phyloP scores from a whole-genome alignment of 164 flowering plant species.

The Dillenia turbinata region DNA sequence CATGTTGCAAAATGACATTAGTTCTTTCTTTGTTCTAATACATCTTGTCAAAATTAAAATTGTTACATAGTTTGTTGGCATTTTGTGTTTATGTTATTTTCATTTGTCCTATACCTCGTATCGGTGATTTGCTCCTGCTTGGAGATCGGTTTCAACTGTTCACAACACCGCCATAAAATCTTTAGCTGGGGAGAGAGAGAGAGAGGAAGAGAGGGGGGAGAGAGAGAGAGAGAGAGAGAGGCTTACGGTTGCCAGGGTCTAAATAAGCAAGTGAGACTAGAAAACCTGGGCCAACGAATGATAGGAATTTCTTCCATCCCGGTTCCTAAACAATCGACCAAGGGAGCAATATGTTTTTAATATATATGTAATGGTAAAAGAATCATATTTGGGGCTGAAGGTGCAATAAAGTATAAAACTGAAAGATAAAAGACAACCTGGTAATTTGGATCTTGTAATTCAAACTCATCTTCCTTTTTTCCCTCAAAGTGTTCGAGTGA shows the following conservation, averaged over 20 bases:
- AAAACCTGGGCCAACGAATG: conserved; percentile 72
- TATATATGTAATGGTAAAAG: too few relatives aligned
- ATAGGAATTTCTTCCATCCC: conserved; percentile 53
- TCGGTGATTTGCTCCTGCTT: conserved; percentile 70
- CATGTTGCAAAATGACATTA: not conserved
- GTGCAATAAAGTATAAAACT: not conserved
- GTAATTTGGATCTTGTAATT: conserved; percentile 7
- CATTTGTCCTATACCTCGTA: conserved; percentile 43
- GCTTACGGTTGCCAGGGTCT: conserved; percentile 74
- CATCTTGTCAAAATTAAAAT: not conserved
- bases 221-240: conserved; percentile 7
- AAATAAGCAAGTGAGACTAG: conserved; percentile 74
- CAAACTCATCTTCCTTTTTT: not conserved
- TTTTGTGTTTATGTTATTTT: not conserved
- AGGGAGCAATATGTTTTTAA: too few relatives aligned
- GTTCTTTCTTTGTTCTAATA: not conserved
- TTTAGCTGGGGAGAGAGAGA: not conserved
- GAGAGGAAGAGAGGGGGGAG: conserved; percentile 3
- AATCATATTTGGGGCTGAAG: too few relatives aligned
- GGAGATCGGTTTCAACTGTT: conserved; percentile 83
- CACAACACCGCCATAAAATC: not conserved
- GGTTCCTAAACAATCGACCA: conserved; percentile 22
- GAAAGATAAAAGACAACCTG: conserved; percentile 10
- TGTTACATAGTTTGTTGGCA: too few relatives aligned
- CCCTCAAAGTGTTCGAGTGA: too few relatives aligned